phyloP scores from a whole-genome alignment of 768 basidiomycete genomes.

The Collybia nuda region DNA sequence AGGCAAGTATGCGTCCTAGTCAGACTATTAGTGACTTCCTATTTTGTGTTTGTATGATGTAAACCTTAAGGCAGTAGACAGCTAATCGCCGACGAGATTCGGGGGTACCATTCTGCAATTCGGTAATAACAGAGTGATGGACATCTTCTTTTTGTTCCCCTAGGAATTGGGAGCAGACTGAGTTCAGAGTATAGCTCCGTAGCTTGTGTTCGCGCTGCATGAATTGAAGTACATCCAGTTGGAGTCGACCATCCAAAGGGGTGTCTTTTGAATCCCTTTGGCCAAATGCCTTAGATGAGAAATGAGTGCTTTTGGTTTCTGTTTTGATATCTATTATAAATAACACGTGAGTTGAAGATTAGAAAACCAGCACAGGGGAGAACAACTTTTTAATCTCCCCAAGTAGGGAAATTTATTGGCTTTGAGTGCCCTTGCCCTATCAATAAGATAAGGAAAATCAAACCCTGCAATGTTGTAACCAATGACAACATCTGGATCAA shows the following conservation, averaged over 20 bases:
- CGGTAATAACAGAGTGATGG: slow-evolving; percentile 97
- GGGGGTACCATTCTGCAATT: slow-evolving; percentile 93
- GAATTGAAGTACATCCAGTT: slow-evolving; percentile 93
- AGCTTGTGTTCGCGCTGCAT: slow-evolving; percentile 99
- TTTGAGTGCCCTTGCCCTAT: slow-evolving; percentile 85
- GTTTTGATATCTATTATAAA: slow-evolving; percentile 61
- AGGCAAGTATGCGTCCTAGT: slow-evolving; percentile 95
- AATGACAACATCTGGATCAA: slow-evolving; percentile 94
- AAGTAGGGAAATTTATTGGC: slow-evolving; percentile 67
- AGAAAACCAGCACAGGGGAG: not conserved
- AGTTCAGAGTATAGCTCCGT: slow-evolving; percentile 95
- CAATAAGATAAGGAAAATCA: slow-evolving; percentile 95
- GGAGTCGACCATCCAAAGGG: slow-evolving; percentile 84
- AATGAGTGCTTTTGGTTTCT: slow-evolving; percentile 90
- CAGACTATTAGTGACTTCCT: not conserved
- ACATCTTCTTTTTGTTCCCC: slow-evolving; percentile 99
- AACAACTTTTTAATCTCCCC: slow-evolving; percentile 71
- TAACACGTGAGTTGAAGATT: slow-evolving; percentile 6
- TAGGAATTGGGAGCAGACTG: slow-evolving; percentile 96
- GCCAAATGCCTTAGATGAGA: slow-evolving; percentile 97
- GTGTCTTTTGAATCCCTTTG: slow-evolving; percentile 97
- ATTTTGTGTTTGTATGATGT: not conserved
- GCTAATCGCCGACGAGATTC: slow-evolving; percentile 92
- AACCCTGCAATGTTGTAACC: slow-evolving; percentile 95
- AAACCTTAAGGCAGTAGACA: slow-evolving; percentile 95